Conservation (phyloP, 345 rosid genomes). For the Gossypium australe region DNA sequence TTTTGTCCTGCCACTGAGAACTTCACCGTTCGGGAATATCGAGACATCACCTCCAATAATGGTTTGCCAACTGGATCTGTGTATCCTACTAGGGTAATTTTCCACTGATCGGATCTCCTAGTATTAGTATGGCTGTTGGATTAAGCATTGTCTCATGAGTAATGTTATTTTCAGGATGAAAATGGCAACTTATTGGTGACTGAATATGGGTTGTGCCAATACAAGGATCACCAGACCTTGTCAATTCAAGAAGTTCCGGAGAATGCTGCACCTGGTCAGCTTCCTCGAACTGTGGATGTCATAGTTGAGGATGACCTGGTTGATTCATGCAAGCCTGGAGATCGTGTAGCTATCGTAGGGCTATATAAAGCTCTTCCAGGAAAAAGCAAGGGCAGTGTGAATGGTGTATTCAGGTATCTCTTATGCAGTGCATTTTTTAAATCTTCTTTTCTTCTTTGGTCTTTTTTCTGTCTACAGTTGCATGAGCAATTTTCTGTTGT, state of each 20-base stretch:
- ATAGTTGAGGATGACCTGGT: conserved; percentile 96
- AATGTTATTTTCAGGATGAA: conserved; percentile 66
- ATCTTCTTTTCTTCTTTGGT: not conserved
- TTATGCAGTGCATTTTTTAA: not conserved
- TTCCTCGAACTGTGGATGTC: conserved; percentile 92
- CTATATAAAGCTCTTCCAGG: conserved; percentile 96
- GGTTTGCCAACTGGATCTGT: conserved; percentile 98
- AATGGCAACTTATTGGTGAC: conserved; percentile 86
- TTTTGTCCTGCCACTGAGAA: conserved; percentile 76
- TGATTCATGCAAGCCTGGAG: conserved; percentile 98
- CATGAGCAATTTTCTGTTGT: conserved; percentile 21
- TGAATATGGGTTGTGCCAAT: conserved; percentile 88
- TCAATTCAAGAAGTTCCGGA: conserved; percentile 99
- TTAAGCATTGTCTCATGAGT: conserved; percentile 12
- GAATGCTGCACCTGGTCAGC: conserved; percentile 99
- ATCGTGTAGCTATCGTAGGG: conserved; percentile 87
- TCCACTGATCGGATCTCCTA: conserved; percentile 7
- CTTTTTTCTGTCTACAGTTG: conserved; percentile 11
- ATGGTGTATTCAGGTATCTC: conserved; percentile 90
- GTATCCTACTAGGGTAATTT: conserved; percentile 92
- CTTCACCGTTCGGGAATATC: conserved; percentile 75
- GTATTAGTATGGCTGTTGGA: not conserved
- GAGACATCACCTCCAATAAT: conserved; percentile 78
- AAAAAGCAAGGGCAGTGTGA: conserved; percentile 88
- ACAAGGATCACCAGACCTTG: conserved; percentile 96